phyloP scores from a whole-genome alignment of 1,139 yeast species.

The Suhomyces bokatorum region DNA sequence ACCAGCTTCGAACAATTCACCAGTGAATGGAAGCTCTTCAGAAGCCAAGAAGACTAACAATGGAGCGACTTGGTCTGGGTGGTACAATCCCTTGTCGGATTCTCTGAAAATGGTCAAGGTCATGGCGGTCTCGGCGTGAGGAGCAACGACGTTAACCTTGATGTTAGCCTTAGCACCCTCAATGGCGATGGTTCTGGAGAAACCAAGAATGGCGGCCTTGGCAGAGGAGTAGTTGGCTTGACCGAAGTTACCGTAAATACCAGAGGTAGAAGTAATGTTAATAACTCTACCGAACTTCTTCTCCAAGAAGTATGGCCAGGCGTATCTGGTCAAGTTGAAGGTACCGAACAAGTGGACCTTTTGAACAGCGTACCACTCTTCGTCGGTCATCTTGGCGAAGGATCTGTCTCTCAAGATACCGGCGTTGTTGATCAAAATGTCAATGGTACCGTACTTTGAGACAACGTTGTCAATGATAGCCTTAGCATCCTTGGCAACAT shows the following conservation, averaged over 20 bases:
- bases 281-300: constrained; percentile 81
- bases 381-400: constrained; percentile 78
- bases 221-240: constrained; percentile 97
- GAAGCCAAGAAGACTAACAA: constrained; percentile 75
- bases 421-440: constrained; percentile 87
- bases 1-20: constrained; percentile 58
- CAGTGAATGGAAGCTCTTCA: constrained; percentile 68
- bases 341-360: constrained; percentile 85
- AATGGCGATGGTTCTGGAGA: constrained; percentile 80
- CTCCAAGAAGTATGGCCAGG: constrained; percentile 85
- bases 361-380: constrained; percentile 80
- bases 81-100: constrained; percentile 75
- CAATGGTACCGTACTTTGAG: constrained; percentile 78
- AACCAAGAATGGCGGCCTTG: constrained; percentile 84
- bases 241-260: constrained; percentile 96
- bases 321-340: constrained; percentile 79
- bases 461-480: constrained; percentile 79
- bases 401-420: constrained; percentile 93
- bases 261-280: constrained; percentile 92
- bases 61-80: constrained; percentile 91
- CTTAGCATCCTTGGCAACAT: constrained; percentile 76
- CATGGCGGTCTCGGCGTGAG: constrained; percentile 98
- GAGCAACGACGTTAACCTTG: constrained; percentile 82
- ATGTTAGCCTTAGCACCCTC: constrained; percentile 86
- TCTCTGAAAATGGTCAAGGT: constrained; percentile 82